phyloP scores from a whole-genome alignment of 805 yeast genomes.

The Wickerhamiella spandovensis region DNA sequence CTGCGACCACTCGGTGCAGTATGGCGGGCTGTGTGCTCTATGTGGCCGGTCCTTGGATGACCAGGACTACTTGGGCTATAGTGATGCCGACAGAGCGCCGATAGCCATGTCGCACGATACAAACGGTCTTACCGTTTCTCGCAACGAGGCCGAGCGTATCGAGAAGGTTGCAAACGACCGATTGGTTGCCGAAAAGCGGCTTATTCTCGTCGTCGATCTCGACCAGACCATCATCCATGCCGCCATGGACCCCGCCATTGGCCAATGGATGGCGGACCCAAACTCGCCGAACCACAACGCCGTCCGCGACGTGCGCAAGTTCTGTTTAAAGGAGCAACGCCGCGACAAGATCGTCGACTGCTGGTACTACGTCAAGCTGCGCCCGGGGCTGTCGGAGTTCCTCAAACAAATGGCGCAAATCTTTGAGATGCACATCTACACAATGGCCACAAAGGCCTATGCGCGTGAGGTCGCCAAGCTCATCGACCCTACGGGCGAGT shows the following conservation, averaged over 20 bases:
- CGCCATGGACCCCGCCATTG: conserved; percentile 93
- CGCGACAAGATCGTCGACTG: conserved; percentile 39
- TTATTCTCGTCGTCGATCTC: conserved; percentile 86
- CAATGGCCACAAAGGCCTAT: conserved; percentile 95
- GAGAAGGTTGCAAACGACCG: conserved; percentile 54
- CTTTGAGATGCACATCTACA: conserved; percentile 87
- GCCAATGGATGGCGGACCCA: conserved; percentile 88
- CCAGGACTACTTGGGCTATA: conserved; percentile 64
- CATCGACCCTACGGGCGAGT: conserved; percentile 77
- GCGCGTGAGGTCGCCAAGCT: conserved; percentile 81
- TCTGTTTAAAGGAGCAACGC: conserved; percentile 66
- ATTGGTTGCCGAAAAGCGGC: conserved; percentile 46
- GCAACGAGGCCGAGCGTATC: conserved; percentile 73
- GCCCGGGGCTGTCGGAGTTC: conserved; percentile 78
- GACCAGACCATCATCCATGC: conserved; percentile 98
- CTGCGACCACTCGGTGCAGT: conserved; percentile 85
- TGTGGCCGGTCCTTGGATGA: conserved; percentile 72
- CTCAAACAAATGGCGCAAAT: conserved; percentile 45
- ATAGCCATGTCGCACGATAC: conserved; percentile 84
- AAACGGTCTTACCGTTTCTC: conserved; percentile 67
- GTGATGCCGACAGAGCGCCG: conserved; percentile 61
- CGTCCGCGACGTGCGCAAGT: conserved; percentile 66
- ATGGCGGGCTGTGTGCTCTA: conserved; percentile 86
- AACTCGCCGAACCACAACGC: conserved; percentile 73
- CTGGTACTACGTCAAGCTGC: conserved; percentile 82